Evolutionary conservation across 2,329 filamentous ascomycete species (phyloP).

Genomic region (Berkeleyomyces basicola): DNA sequence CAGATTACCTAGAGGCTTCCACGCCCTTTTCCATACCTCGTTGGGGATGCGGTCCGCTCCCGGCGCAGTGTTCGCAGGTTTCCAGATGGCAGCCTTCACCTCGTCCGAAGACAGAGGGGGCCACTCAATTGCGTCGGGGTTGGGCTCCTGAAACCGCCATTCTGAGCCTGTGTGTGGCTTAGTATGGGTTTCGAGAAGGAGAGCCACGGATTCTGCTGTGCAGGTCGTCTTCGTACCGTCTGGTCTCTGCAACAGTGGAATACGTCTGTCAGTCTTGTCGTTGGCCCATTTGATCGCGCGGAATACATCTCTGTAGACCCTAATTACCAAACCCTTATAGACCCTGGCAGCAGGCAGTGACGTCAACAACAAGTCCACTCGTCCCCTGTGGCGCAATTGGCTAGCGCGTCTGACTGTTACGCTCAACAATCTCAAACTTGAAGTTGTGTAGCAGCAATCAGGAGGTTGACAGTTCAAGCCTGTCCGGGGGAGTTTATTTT

Average conservation of each 20-base stretch:
- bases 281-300: too few relatives aligned
- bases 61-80: not conserved
- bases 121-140: not conserved
- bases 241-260: too few relatives aligned
- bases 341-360: not conserved
- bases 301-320: too few relatives aligned
- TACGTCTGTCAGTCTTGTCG: too few relatives aligned
- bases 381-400: conserved; percentile 31
- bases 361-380: not conserved
- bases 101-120: not conserved
- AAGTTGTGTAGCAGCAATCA: conserved; percentile 9
- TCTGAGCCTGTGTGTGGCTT: not conserved
- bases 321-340: not conserved
- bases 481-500: conserved; percentile 12
- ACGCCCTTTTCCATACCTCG: not conserved
- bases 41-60: not conserved
- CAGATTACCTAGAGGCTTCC: not conserved
- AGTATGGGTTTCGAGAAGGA: not conserved
- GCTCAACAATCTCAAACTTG: not conserved
- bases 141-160: not conserved
- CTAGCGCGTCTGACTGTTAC: conserved; percentile 45
- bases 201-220: too few relatives aligned
- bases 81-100: not conserved
- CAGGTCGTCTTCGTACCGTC: too few relatives aligned
- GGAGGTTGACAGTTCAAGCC: conserved; percentile 15